phyloP scores from a whole-genome alignment of 2,329 filamentous ascomycete genomes.

The Alternaria conjuncta region DNA sequence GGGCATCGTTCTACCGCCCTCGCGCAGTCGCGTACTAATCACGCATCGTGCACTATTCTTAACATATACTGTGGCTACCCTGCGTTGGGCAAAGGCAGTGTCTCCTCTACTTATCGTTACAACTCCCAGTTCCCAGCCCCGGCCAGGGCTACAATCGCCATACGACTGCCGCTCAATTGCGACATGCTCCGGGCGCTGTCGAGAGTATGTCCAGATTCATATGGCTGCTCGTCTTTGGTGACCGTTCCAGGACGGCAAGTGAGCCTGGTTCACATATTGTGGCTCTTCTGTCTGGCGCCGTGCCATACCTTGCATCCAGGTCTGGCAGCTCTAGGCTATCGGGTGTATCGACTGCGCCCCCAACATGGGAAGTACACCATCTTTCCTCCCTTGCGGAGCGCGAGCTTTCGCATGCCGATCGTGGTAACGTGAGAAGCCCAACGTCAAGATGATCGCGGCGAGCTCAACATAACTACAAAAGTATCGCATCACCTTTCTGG shows the following conservation, averaged over 20 bases:
- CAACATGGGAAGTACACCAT: not conserved
- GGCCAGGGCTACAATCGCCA: not conserved
- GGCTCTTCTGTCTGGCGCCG: not conserved
- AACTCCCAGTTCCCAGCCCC: not conserved
- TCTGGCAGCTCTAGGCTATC: conserved; percentile 6
- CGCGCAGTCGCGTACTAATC: not conserved
- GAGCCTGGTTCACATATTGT: conserved; percentile 2
- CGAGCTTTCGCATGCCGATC: not conserved
- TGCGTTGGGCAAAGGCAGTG: not conserved
- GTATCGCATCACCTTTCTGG: not conserved
- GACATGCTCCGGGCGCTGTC: not conserved
- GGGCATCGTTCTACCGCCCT: not conserved
- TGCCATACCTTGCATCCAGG: not conserved
- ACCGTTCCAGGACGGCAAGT: not conserved
- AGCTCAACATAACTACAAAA: not conserved
- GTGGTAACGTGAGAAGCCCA: not conserved
- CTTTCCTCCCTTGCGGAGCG: not conserved
- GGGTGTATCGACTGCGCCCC: conserved; percentile 1
- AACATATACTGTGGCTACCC: conserved; percentile 2
- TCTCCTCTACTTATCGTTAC: not conserved
- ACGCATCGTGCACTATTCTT: conserved; percentile 2
- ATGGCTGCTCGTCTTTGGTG: not conserved
- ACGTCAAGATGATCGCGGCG: not conserved
- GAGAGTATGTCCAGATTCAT: not conserved
- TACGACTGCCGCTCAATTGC: not conserved